Evolutionary conservation across 345 rosid genomes (phyloP).

Genomic region (Punica granatum): DNA sequence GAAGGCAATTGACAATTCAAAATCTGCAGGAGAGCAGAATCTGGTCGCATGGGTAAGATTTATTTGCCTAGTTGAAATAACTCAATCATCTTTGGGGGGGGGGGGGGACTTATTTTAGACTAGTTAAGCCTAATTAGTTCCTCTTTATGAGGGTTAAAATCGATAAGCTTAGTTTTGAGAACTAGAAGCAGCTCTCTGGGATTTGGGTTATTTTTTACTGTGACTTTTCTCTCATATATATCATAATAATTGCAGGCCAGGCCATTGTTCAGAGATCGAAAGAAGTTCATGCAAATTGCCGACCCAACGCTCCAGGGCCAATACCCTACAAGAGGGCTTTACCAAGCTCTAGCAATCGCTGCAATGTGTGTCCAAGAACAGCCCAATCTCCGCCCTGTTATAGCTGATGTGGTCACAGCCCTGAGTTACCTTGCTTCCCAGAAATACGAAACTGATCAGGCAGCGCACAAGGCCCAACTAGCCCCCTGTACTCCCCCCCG

Average conservation of each 20-base stretch:
- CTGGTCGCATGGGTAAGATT: conserved; percentile 78
- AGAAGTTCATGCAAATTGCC: conserved; percentile 69
- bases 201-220: neutral
- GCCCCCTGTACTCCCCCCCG: conserved; percentile 55
- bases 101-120: too few species aligned
- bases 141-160: too few species aligned
- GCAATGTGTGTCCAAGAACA: conserved; percentile 93
- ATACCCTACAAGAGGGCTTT: conserved; percentile 71
- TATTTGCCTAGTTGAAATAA: neutral
- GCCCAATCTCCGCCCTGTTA: conserved; percentile 70
- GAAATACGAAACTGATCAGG: conserved; percentile 46
- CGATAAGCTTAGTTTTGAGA: neutral
- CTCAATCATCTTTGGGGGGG: too few species aligned
- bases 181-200: neutral
- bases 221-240: neutral
- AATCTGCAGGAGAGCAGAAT: conserved; percentile 65
- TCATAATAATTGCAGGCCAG: conserved; percentile 50
- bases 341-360: conserved; percentile 92
- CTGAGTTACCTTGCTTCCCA: conserved; percentile 75
- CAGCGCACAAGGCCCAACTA: conserved; percentile 30
- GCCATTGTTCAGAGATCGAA: conserved; percentile 72
- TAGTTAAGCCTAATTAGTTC: neutral
- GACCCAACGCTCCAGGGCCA: conserved; percentile 81
- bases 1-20: conserved; percentile 71
- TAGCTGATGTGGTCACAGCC: conserved; percentile 92